Evolutionary conservation across 768 basidiomycete genomes (phyloP).

Genomic region (Collybia sp.): DNA sequence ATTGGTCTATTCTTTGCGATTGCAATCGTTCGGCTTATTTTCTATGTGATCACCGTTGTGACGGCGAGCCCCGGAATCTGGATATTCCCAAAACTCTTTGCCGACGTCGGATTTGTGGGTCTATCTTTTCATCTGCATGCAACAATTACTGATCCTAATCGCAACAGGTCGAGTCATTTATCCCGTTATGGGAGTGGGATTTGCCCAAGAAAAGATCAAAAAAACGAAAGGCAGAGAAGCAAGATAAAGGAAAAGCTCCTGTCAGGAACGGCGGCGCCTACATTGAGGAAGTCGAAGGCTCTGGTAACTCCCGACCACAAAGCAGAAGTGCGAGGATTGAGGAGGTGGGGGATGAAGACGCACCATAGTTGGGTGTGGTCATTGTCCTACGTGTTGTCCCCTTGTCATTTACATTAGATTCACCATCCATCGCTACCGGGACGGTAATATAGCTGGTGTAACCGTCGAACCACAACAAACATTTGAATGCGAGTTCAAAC

Average conservation of each 20-base stretch:
- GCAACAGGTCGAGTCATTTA: conserved; percentile 91
- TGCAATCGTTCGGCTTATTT: conserved; percentile 85
- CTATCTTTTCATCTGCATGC: background rate
- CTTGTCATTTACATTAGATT: background rate
- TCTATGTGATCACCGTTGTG: conserved; percentile 90
- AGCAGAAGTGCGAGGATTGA: conserved; percentile 41
- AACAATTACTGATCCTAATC: background rate
- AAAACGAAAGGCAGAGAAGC: conserved; percentile 56
- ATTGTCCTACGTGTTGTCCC: too few species aligned
- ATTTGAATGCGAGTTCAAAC: too few species aligned
- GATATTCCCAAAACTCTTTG: conserved; percentile 98
- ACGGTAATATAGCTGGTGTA: too few species aligned
- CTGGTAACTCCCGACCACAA: conserved; percentile 34
- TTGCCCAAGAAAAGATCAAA: conserved; percentile 71
- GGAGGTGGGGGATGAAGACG: conserved; percentile 43
- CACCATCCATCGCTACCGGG: background rate
- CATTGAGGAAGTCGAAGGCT: conserved; percentile 43
- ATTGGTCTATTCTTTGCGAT: conserved; percentile 89
- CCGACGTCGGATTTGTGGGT: conserved; percentile 97
- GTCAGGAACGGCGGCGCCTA: conserved; percentile 36
- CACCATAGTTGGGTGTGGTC: background rate
- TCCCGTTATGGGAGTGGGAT: conserved; percentile 97
- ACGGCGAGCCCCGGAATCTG: conserved; percentile 89
- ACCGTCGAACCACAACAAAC: too few species aligned
- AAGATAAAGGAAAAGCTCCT: conserved; percentile 37